Base-by-base conservation (phyloP, 2,329 filamentous ascomycete species). In the Aspergillaceae sp. region DNA sequence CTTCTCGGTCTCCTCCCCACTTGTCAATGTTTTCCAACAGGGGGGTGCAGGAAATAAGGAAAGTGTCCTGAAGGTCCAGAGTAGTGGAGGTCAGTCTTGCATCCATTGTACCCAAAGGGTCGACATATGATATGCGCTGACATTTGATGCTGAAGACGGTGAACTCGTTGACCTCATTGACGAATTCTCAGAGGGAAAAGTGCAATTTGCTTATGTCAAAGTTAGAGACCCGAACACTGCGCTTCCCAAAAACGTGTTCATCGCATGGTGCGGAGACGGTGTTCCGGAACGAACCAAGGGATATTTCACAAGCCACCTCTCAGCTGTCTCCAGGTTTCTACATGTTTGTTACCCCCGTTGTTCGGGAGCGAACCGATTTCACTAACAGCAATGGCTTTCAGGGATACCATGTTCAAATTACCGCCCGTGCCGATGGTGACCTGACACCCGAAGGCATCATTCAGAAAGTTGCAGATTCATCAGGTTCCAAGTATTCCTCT, bases 221-320 rank as follows among this genome's bases (percentile, higher is more conserved):
- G 84, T 98, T 72, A 95, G 90, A 67, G 92, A 98, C 64, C 86
- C 89, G 46, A 98, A 98, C 68, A 87, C 86, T 2, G 74, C 76
- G 26, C 79, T 98, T 10, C 89, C 91, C 42, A 98, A 98, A 74
- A 86, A 83, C 65, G 87, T 94, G 49, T 77, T 98, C 55, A 88
- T 98, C 64, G 90, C 86, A 55, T 98, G 92, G 86, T 98, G 92
- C 67, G 92, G 92, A 55, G 91, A 94, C 63, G 92, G 92, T 57
- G 92, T 98, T 10, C 92, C 92, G n/a, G 92, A 98, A 71, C 79
- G 91, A 60, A 97, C 91, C 51, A 98, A 97, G 72, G 92, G 92
- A 54, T 97, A 97, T 71, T 98, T 98, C 66, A 95, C 88, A 55
- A 96, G 89, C 71, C 91, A 98, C 70, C 74, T 92, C 41, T 83